phyloP scores from a whole-genome alignment of 78 protist species.

The Andalucia godoyi region DNA sequence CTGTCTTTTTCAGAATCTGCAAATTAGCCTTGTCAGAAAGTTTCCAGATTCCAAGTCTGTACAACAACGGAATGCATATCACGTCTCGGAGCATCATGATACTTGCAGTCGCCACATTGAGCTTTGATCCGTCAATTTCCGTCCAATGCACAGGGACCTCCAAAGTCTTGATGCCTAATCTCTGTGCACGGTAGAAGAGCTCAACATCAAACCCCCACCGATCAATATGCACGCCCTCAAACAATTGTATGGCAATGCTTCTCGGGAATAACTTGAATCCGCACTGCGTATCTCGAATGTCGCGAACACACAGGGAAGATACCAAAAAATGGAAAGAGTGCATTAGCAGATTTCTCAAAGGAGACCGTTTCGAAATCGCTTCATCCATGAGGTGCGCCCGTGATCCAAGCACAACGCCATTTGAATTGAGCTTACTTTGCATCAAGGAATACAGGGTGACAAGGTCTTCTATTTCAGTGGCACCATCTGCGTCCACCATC shows the following conservation, averaged over 20 bases:
- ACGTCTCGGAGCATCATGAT: no score
- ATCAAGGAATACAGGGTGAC: neutral
- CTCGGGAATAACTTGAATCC: conserved; percentile 55
- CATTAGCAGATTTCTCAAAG: conserved; percentile 21
- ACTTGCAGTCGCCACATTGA: no score
- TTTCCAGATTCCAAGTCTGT: no score
- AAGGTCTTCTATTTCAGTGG: conserved; percentile 7
- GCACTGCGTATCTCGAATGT: conserved; percentile 49
- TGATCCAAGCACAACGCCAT: conserved; percentile 14
- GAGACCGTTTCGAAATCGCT: conserved; percentile 4
- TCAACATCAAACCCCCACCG: conserved; percentile 40
- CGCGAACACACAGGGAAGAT: neutral
- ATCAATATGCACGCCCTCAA: conserved; percentile 11
- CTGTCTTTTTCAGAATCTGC: no score
- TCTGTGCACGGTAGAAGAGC: conserved; percentile 12
- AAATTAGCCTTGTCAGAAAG: no score
- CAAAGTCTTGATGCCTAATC: neutral
- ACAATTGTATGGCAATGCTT: neutral
- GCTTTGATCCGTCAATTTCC: conserved; percentile 25
- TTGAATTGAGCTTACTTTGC: neutral
- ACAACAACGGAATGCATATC: no score
- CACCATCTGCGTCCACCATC: conserved; percentile 42
- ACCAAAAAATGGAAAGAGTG: conserved; percentile 29
- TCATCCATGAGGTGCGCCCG: conserved; percentile 22
- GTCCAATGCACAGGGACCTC: conserved; percentile 31